Conservation (phyloP, 306 rosid genomes). For the Malus sylvestris region DNA sequence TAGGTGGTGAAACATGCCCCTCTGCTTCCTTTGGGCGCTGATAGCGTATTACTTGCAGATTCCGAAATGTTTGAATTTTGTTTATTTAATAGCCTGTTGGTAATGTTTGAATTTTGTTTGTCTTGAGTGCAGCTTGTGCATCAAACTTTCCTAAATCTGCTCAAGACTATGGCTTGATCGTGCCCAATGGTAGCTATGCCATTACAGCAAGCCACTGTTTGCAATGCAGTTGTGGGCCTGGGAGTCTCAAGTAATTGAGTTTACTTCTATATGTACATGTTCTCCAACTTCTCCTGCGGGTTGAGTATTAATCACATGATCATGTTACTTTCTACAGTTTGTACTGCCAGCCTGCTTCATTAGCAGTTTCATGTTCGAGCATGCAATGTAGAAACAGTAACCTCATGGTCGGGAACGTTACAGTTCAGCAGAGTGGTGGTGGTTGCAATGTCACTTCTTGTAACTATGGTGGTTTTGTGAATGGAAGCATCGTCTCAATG, state of each 20-base stretch:
- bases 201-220: conserved; percentile 90
- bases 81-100: neutral
- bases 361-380: conserved; percentile 95
- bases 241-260: conserved; percentile 59
- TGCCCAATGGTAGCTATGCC: conserved; percentile 92
- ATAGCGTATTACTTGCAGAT: neutral
- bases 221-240: conserved; percentile 96
- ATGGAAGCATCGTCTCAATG: conserved; percentile 74
- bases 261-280: neutral
- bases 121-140: conserved; percentile 60
- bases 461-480: conserved; percentile 64
- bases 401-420: conserved; percentile 80
- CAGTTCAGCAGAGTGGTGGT: conserved; percentile 63
- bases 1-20: conserved; percentile 35
- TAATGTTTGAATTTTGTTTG: conserved; percentile 10
- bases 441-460: conserved; percentile 96
- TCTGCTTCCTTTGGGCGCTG: conserved; percentile 17
- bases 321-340: conserved; percentile 42
- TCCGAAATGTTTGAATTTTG: neutral
- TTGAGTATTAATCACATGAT: conserved; percentile 7
- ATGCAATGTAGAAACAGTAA: conserved; percentile 88
- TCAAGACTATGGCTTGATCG: conserved; percentile 74
- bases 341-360: conserved; percentile 94
- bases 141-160: conserved; percentile 67
- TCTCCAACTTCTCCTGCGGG: neutral